These are phyloP conservation scores for Candida labiduridarum DNA, from an alignment of 1,139 yeast genomes.

Conservation along the genomic window DNA sequence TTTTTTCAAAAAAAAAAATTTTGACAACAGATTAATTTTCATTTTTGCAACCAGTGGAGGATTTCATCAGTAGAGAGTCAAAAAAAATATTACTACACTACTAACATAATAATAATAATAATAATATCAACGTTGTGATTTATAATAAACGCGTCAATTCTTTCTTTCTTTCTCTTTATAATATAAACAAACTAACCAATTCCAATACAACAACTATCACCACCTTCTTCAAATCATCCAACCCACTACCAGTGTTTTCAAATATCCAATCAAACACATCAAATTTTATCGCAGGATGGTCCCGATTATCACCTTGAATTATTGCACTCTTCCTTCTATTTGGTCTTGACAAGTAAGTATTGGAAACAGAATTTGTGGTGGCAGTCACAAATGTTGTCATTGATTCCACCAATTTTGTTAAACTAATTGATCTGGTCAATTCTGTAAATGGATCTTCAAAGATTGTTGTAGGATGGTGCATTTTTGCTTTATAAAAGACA, in stretches of 20 bases:
- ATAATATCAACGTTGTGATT: not conserved
- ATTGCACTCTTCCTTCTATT: not conserved
- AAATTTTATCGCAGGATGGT: slow-evolving; percentile 3
- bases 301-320: not conserved
- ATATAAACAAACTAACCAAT: not conserved
- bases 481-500: not conserved
- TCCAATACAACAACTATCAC: not conserved
- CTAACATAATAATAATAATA: not conserved
- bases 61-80: no score
- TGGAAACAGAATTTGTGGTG: not conserved
- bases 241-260: not conserved
- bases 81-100: not conserved
- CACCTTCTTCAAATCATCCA: not conserved
- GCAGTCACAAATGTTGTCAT: not conserved
- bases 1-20: not conserved
- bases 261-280: slow-evolving; percentile 10
- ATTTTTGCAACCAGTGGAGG: not conserved
- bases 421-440: not conserved
- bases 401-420: not conserved
- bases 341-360: not conserved
- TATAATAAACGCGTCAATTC: not conserved
- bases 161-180: not conserved
- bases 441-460: slow-evolving; percentile 4
- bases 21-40: not conserved
- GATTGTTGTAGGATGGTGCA: not conserved